A percentile compares a stretch with the other conserved stretches of the same genome.
phyloP scores from a whole-genome alignment of 129 eudicot species.

The Saussurea involucrata region DNA sequence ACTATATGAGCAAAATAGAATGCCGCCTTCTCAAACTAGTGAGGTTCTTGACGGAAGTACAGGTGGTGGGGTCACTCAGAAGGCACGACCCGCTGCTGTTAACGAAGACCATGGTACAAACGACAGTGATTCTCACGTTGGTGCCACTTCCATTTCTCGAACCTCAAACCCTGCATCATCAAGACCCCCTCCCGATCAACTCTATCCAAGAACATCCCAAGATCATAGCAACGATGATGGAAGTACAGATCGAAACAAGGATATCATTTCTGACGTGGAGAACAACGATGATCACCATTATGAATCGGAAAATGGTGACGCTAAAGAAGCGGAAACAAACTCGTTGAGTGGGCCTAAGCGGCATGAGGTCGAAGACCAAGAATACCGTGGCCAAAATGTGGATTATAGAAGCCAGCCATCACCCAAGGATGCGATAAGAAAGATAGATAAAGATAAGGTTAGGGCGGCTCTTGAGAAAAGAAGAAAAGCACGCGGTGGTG shows the following conservation, averaged over 20 bases:
- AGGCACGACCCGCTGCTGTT: slow-evolving; percentile 23
- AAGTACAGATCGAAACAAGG: slow-evolving; percentile 37
- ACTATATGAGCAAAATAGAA: slow-evolving; percentile 48
- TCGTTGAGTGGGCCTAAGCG: slow-evolving; percentile 7
- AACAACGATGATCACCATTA: slow-evolving; percentile 19
- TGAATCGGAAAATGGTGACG: slow-evolving; percentile 2
- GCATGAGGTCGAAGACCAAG: slow-evolving; percentile 29
- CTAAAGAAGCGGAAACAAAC: slow-evolving; percentile 12
- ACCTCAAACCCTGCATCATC: slow-evolving; percentile 20
- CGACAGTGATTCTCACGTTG: slow-evolving; percentile 28
- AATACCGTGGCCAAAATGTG: slow-evolving; percentile 18
- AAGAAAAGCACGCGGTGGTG: slow-evolving; percentile 40
- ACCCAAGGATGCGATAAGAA: slow-evolving; percentile 35
- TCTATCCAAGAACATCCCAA: slow-evolving; percentile 20
- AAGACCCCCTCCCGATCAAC: slow-evolving; percentile 28
- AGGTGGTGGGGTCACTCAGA: slow-evolving; percentile 24
- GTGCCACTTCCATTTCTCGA: slow-evolving; percentile 21
- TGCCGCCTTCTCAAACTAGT: slow-evolving; percentile 42
- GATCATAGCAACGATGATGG: slow-evolving; percentile 44
- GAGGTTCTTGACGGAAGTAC: slow-evolving; percentile 49
- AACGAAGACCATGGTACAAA: slow-evolving; percentile 26
- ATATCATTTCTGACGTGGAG: slow-evolving; percentile 28
- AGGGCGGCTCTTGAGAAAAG: slow-evolving; percentile 41
- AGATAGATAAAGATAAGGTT: slow-evolving; percentile 43
- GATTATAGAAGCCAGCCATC: slow-evolving; percentile 24